Percentiles rank a stretch among this genome's conserved stretches.
These are phyloP conservation scores for Eragrostis tef DNA, from an alignment of 202 grass and related monocot genomes.

Conservation along the genomic window DNA sequence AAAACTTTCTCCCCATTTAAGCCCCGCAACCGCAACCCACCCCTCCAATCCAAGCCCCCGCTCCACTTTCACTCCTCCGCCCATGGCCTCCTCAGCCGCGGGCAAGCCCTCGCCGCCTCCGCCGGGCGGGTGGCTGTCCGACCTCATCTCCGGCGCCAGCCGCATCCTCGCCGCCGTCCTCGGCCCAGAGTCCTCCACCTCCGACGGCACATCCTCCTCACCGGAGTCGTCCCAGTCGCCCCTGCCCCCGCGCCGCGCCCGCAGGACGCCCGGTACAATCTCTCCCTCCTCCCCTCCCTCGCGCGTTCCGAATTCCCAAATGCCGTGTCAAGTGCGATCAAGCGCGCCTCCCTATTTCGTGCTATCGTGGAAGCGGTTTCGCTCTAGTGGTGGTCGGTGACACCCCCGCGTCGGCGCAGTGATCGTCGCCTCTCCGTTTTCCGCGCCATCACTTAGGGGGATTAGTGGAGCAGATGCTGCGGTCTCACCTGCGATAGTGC, in stretches of 20 bases:
- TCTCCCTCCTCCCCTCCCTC: background rate
- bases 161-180: slow-evolving; percentile 55
- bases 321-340: background rate
- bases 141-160: slow-evolving; percentile 50
- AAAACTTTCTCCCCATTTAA: background rate
- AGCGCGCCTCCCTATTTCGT: background rate
- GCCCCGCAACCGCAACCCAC: background rate
- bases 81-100: slow-evolving; percentile 31
- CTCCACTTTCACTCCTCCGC: background rate
- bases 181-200: slow-evolving; percentile 46
- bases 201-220: slow-evolving; percentile 21
- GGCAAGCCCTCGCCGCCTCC: slow-evolving; percentile 13
- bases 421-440: background rate
- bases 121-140: slow-evolving; percentile 51
- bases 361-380: background rate
- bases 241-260: slow-evolving; percentile 10
- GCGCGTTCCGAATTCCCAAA: background rate
- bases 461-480: background rate
- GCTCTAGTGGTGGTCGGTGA: background rate
- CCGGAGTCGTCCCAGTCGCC: slow-evolving; percentile 47
- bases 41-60: background rate
- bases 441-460: background rate
- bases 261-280: slow-evolving; percentile 8
- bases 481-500: background rate
- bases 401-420: background rate